Evolutionary conservation across 1,284 basidiomycete species (phyloP).

Genomic region (Phellinidium pouzarii): DNA sequence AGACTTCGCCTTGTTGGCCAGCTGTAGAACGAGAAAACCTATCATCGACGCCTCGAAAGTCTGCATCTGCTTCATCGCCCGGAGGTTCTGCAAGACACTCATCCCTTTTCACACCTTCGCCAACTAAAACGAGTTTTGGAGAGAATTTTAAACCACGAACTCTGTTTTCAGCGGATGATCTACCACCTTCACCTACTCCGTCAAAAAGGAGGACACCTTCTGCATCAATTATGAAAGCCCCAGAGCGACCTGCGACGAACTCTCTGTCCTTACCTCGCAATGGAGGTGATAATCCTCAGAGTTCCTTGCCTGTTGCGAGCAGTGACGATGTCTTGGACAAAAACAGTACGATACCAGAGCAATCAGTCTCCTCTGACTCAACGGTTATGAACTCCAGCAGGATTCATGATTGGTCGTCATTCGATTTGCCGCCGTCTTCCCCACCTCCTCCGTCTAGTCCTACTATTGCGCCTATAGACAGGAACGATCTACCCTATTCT

Average conservation of each 20-base stretch:
- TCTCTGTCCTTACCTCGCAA: neutral
- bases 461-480: conserved; percentile 6
- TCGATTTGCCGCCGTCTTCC: conserved; percentile 18
- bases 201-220: conserved; percentile 1
- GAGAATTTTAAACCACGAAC: neutral
- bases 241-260: neutral
- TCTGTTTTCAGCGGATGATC: conserved; percentile 6
- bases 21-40: neutral
- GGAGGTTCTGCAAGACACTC: conserved; percentile 2
- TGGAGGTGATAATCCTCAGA: conserved; percentile 3
- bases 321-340: conserved; percentile 11
- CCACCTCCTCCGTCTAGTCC: conserved; percentile 17
- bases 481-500: conserved; percentile 12
- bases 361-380: conserved; percentile 10
- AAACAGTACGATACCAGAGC: neutral
- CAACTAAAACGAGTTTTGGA: neutral
- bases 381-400: conserved; percentile 11
- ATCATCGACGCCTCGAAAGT: conserved; percentile 5
- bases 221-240: neutral
- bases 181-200: conserved; percentile 16
- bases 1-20: conserved; percentile 15
- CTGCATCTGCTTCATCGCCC: neutral
- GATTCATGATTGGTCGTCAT: conserved; percentile 15
- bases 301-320: conserved; percentile 17
- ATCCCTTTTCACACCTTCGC: conserved; percentile 18